Evolutionary conservation across 2,329 filamentous ascomycete species (phyloP).

Genomic region (Colletotrichum sansevieriae): DNA sequence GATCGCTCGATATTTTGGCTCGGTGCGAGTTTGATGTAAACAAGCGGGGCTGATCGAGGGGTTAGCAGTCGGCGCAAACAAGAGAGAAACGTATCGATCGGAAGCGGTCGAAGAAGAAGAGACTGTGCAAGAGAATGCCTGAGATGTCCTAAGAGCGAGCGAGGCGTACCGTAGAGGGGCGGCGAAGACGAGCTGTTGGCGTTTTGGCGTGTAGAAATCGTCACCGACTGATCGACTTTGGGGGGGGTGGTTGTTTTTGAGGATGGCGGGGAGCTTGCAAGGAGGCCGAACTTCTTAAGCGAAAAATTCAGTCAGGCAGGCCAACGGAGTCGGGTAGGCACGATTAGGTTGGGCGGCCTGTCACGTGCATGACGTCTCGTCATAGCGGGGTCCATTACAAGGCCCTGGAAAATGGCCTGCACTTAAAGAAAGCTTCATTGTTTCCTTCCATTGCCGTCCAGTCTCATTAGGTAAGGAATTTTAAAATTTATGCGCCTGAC

Average conservation of each 20-base stretch:
- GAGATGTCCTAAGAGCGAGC: not conserved
- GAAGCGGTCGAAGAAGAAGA: constrained; percentile 33
- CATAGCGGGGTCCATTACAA: constrained; percentile 35
- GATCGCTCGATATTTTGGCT: constrained; percentile 43
- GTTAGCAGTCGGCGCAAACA: constrained; percentile 38
- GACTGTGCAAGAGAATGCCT: constrained; percentile 34
- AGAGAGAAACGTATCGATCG: constrained; percentile 8
- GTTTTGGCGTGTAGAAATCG: constrained; percentile 51
- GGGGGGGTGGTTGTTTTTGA: constrained; percentile 53
- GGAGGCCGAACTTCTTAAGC: constrained; percentile 50
- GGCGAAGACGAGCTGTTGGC: constrained; percentile 22
- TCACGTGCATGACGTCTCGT: constrained; percentile 40
- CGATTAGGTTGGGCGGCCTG: constrained; percentile 36
- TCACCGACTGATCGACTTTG: constrained; percentile 53
- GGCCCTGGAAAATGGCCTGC: not conserved
- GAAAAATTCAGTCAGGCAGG: constrained; percentile 58
- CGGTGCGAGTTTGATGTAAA: constrained; percentile 57
- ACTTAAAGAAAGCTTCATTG: too few relatives aligned
- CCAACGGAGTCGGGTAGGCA: constrained; percentile 41
- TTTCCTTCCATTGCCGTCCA: not conserved
- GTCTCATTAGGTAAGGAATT: not conserved
- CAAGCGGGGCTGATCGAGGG: constrained; percentile 55
- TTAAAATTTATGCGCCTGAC: not conserved
- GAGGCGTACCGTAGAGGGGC: constrained; percentile 20
- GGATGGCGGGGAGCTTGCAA: constrained; percentile 57